Conservation (phyloP, 345 rosid species). For the Euclidium syriacum region DNA sequence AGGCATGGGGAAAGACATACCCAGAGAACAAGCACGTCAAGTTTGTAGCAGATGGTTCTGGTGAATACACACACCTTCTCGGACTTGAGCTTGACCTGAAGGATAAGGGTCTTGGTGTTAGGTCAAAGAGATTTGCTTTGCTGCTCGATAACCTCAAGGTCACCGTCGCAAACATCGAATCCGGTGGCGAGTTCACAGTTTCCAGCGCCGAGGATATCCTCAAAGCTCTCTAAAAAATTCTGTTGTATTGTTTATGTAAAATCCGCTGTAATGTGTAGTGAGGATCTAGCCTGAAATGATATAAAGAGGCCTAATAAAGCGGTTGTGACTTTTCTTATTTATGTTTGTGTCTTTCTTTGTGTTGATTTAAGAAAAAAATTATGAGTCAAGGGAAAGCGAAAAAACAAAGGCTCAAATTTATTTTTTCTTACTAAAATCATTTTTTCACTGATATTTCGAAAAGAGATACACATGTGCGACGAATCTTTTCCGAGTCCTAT, state of each 20-base stretch:
- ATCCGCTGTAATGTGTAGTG: neutral
- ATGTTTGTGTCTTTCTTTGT: neutral
- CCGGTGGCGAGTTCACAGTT: conserved; percentile 85
- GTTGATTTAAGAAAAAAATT: too few species aligned
- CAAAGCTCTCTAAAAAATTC: conserved; percentile 49
- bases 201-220: conserved; percentile 89
- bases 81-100: conserved; percentile 89
- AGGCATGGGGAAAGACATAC: conserved; percentile 93
- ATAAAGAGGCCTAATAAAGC: neutral
- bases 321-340: neutral
- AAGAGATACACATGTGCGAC: too few species aligned
- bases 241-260: neutral
- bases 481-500: too few species aligned
- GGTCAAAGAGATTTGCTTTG: conserved; percentile 84
- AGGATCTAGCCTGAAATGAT: neutral
- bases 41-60: conserved; percentile 92
- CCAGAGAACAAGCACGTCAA: conserved; percentile 90
- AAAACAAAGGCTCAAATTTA: too few species aligned
- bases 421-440: too few species aligned
- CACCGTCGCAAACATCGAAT: conserved; percentile 80
- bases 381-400: too few species aligned
- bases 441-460: too few species aligned
- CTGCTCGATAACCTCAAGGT: conserved; percentile 86
- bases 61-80: conserved; percentile 70
- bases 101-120: conserved; percentile 85